Evolutionary conservation across 306 rosid genomes (phyloP), one percentile per base, ranked within the genome.

Genomic region (Neltuma alba): DNA sequence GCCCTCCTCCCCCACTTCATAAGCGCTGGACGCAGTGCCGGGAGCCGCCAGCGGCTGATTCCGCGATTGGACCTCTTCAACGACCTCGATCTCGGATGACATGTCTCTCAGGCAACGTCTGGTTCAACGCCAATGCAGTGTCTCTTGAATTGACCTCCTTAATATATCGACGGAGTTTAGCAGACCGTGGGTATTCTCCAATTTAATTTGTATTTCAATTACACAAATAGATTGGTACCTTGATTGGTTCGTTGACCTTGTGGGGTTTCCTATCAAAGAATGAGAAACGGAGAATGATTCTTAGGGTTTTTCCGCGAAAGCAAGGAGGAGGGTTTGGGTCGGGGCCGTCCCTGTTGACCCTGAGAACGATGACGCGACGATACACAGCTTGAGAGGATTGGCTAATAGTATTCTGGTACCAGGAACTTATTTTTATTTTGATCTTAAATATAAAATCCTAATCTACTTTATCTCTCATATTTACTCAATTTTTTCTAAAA

Each of bases 1-100:
- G 47, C 76, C 90, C 45, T 89, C 98, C 6, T 91, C 94, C 30
- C 85, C 76, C 37, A 85, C 82, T 12, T 63, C 86, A 30, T 31
- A 80, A 34, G 15, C 75, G 71, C 21, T 75, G 23, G 50, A 77
- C 12, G 74, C 68, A 20, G 48, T 71, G 16, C 75, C 57, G 0
- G 90, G 68, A 2, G 83, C 67, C n/a, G 58, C 9, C 7, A 87
- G 76, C 63, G 84, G 87, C 3, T 74, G 90, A 79, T 86, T 87
- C 42, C 86, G 85, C 30, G 86, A 84, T 72, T 81, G 91, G 13
- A 84, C 92, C 89, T 90, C 98, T 11, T 92, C 99, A 20, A 95
- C 97, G 75, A 95, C 99, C 93, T 95, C 98, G 89, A 96, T 96
- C 88, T 96, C 99, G 81, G 99, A 96, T 50, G 98, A 89, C 99